phyloP scores from a whole-genome alignment of 805 yeast species.

The Saturnispora serradocipensis region DNA sequence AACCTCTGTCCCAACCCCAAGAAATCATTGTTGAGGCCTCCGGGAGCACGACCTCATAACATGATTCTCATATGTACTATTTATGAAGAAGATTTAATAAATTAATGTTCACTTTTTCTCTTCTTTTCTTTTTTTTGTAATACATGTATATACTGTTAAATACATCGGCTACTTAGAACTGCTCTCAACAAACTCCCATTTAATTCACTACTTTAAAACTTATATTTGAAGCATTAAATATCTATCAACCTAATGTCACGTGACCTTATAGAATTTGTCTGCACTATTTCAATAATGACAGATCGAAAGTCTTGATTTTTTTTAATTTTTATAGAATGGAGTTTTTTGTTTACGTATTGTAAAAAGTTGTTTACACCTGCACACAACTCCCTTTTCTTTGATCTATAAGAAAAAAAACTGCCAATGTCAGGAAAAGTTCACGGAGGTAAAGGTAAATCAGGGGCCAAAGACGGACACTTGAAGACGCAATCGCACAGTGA shows the following conservation, averaged over 20 bases:
- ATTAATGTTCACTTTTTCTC: neutral
- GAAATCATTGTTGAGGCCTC: neutral
- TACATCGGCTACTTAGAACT: too few species aligned
- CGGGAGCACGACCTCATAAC: neutral
- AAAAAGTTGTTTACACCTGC: conserved; percentile 2
- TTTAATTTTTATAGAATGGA: neutral
- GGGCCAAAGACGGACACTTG: conserved; percentile 52
- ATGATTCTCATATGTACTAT: neutral
- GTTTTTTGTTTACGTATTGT: neutral
- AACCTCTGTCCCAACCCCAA: neutral
- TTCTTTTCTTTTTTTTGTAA: neutral
- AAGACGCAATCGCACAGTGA: conserved; percentile 82
- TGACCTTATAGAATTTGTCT: neutral
- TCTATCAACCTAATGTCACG: neutral
- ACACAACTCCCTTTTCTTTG: conserved; percentile 1
- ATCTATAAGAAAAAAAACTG: neutral
- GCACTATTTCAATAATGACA: neutral
- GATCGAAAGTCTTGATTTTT: neutral
- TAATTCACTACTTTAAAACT: too few species aligned
- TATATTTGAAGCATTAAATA: too few species aligned
- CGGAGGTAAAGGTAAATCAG: conserved; percentile 95
- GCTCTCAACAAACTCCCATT: too few species aligned
- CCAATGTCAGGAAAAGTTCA: conserved; percentile 73
- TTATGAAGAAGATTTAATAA: neutral
- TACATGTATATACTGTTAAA: too few species aligned